phyloP scores from a whole-genome alignment of 306 rosid species.

The Gillenia trifoliata region DNA sequence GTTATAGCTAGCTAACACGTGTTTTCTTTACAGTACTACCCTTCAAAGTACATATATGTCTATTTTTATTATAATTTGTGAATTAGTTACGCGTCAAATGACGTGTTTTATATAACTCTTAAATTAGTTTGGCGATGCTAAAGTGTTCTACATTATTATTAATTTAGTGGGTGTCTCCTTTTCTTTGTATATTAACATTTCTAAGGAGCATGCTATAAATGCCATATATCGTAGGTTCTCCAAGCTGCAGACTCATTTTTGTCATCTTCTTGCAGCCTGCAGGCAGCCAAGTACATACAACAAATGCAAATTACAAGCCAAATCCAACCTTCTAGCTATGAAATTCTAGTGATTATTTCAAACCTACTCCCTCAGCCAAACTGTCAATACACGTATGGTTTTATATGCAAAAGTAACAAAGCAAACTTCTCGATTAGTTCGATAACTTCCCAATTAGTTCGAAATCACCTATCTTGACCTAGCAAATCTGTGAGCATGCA shows the following conservation, averaged over 20 bases:
- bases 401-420: constrained; percentile 8
- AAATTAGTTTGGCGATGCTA: too few relatives aligned
- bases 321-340: neutral
- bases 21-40: too few relatives aligned
- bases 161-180: neutral
- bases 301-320: neutral
- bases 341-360: constrained; percentile 12
- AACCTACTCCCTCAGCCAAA: neutral
- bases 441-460: too few relatives aligned
- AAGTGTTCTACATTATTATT: neutral
- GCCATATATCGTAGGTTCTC: neutral
- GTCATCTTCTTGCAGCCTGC: constrained; percentile 2
- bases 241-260: neutral
- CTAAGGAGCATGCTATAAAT: neutral
- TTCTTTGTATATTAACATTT: neutral
- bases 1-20: too few relatives aligned
- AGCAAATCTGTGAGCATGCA: too few relatives aligned
- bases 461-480: too few relatives aligned
- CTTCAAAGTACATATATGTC: too few relatives aligned
- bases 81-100: too few relatives aligned
- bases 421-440: too few relatives aligned
- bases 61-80: too few relatives aligned
- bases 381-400: neutral
- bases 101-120: too few relatives aligned
- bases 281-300: neutral